A percentile compares a stretch with the other conserved stretches of the same genome.
phyloP scores from a whole-genome alignment of 2,329 filamentous ascomycete genomes.

The Coniella vitis region DNA sequence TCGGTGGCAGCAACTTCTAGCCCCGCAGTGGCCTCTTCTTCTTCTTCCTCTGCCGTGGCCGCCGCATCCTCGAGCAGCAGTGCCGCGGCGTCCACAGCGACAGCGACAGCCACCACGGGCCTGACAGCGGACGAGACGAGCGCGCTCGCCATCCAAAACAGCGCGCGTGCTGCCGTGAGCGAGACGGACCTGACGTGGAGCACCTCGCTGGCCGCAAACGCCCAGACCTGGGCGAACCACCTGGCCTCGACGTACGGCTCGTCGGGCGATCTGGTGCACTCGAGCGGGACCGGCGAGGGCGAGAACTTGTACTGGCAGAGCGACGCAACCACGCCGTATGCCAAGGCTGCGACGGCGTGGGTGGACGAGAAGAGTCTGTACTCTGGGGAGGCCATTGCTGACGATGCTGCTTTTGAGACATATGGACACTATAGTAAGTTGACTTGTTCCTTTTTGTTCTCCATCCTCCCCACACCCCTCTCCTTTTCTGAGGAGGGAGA shows the following conservation, averaged over 20 bases:
- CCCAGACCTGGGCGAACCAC: conserved; percentile 16
- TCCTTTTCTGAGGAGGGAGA: too few species aligned
- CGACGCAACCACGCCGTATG: conserved; percentile 3
- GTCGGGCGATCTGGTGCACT: conserved; percentile 11
- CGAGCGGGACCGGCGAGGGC: conserved; percentile 6
- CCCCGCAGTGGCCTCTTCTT: neutral
- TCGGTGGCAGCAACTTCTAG: too few species aligned
- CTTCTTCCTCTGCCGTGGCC: neutral
- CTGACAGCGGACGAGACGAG: conserved; percentile 12
- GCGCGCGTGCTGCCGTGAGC: conserved; percentile 12
- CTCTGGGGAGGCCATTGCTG: conserved; percentile 16
- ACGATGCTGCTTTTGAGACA: conserved; percentile 12
- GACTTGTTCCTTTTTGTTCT: neutral
- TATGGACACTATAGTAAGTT: conserved; percentile 20
- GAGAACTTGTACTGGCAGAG: conserved; percentile 20
- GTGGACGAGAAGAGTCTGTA: conserved; percentile 16
- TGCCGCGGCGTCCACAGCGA: neutral
- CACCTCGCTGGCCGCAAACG: conserved; percentile 11
- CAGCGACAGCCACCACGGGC: neutral
- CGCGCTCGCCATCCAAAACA: conserved; percentile 17
- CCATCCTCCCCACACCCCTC: too few species aligned
- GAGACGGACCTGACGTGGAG: conserved; percentile 16
- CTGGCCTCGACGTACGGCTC: conserved; percentile 9
- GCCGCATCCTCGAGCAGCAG: neutral
- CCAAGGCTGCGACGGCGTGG: conserved; percentile 15